These are phyloP conservation scores for Asterochloris sp. DNA, from an alignment of 139 green algal species.

Conservation along the genomic window DNA sequence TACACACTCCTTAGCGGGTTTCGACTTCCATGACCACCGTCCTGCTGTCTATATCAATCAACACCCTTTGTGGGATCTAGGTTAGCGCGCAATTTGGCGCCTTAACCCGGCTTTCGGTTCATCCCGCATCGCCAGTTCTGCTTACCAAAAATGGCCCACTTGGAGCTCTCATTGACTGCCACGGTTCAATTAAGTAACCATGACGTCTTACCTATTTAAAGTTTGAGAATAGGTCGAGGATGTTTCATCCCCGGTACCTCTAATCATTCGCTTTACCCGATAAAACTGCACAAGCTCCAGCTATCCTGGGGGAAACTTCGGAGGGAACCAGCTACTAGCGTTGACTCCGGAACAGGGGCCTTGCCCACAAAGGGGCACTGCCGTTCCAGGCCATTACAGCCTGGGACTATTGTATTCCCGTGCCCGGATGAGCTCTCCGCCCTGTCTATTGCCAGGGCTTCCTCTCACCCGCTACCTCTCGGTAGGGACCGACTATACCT, in stretches of 20 bases:
- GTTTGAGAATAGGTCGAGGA: constrained; percentile 93
- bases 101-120: constrained; percentile 90
- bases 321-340: constrained; percentile 93
- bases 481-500: constrained; percentile 23
- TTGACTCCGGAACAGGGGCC: background rate
- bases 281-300: constrained; percentile 81
- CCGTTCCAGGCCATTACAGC: background rate
- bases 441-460: constrained; percentile 7
- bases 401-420: constrained; percentile 4
- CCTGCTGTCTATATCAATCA: constrained; percentile 93
- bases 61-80: constrained; percentile 94
- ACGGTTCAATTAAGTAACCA: constrained; percentile 82
- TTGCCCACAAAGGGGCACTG: background rate
- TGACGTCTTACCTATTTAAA: constrained; percentile 89
- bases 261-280: constrained; percentile 95
- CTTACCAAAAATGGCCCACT: constrained; percentile 96
- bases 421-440: constrained; percentile 1
- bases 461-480: constrained; percentile 9
- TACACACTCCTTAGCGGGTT: constrained; percentile 98
- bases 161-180: constrained; percentile 79
- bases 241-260: constrained; percentile 80
- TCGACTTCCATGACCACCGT: constrained; percentile 97
- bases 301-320: constrained; percentile 94
- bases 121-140: constrained; percentile 96
- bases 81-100: constrained; percentile 88